phyloP scores from a whole-genome alignment of 495 filamentous ascomycete species.

The Aspergillus coremiiformis region DNA sequence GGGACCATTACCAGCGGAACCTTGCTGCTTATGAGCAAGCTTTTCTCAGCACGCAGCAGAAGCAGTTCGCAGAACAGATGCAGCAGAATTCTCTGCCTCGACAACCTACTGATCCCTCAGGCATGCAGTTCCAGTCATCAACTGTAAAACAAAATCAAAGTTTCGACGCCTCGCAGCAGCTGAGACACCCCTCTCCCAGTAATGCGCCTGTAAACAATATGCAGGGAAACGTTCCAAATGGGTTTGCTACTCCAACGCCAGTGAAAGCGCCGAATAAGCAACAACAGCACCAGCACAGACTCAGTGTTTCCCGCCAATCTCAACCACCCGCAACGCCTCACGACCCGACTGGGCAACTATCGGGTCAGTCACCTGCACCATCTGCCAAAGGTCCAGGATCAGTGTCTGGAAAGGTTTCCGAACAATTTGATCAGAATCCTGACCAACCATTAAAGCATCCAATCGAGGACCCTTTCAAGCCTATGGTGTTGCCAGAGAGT shows the following conservation, averaged over 20 bases:
- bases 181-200: constrained; percentile 33
- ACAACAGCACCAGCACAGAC: constrained; percentile 32
- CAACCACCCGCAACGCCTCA: constrained; percentile 28
- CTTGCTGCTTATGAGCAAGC: constrained; percentile 66
- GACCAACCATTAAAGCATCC: constrained; percentile 42
- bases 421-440: constrained; percentile 34
- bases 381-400: constrained; percentile 28
- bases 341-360: constrained; percentile 27
- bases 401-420: constrained; percentile 39
- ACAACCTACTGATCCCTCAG: constrained; percentile 30
- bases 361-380: constrained; percentile 29
- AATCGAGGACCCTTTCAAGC: constrained; percentile 44
- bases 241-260: constrained; percentile 36
- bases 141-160: constrained; percentile 25
- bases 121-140: constrained; percentile 36
- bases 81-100: constrained; percentile 44
- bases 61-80: constrained; percentile 44
- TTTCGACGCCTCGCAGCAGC: constrained; percentile 30
- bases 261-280: constrained; percentile 34
- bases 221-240: constrained; percentile 30
- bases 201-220: constrained; percentile 30
- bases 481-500: constrained; percentile 49
- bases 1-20: constrained; percentile 64
- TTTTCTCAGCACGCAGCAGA: constrained; percentile 54
- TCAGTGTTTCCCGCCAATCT: constrained; percentile 33